Base-by-base conservation (phyloP, 768 basidiomycete species). In the Boletus insuetus region DNA sequence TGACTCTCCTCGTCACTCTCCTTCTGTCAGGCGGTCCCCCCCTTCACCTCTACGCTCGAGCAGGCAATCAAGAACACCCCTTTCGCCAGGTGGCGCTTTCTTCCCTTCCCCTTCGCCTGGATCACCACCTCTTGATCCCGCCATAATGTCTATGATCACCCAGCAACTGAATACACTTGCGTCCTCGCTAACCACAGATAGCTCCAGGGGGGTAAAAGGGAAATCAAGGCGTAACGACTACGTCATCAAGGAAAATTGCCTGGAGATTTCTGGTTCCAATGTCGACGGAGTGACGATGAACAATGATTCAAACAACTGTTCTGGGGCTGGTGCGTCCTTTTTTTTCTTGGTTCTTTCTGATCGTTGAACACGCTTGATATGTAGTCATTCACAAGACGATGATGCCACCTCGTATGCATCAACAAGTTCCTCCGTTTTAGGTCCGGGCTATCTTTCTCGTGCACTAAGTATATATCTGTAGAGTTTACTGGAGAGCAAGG, bases 321-420 rank as follows among this genome's bases (percentile, higher is more conserved):
- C 48, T 32, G 63, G 63, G 10, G 51, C 55, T 22, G 56, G 63
- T 63, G 8, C n/a, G 63, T 58, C 20, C 19, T 17, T 37, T 17
- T 11, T 49, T 39, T 9, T 6, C 37, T 29, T 19, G 37, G 16
- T 16, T 17, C 7, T 20, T 34, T 40, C 44, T 55, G 34, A 53
- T 19, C 12, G 6, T 47, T 10, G 19, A 13, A 35, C 34, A 5
- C 13, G n/a, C 16, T 13, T 22, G 14, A n/a, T 10, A 2, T 38
- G 7, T 38, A 63, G 62, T 61, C 37, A 41, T 63, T 42, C 53
- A 64, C 39, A 57, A 51, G 22, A 38, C 16, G 46, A 4, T 8
- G 24, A 4, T 16, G 31, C 20, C 32, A 7, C 24, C 37, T n/a
- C 46, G 20, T 34, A n/a, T 12, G 8, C 22, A 58, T 24, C 20